These are phyloP conservation scores for Anthoceros angustus DNA, from an alignment of 225 moss, liverwort and hornwort genomes.

Conservation along the genomic window DNA sequence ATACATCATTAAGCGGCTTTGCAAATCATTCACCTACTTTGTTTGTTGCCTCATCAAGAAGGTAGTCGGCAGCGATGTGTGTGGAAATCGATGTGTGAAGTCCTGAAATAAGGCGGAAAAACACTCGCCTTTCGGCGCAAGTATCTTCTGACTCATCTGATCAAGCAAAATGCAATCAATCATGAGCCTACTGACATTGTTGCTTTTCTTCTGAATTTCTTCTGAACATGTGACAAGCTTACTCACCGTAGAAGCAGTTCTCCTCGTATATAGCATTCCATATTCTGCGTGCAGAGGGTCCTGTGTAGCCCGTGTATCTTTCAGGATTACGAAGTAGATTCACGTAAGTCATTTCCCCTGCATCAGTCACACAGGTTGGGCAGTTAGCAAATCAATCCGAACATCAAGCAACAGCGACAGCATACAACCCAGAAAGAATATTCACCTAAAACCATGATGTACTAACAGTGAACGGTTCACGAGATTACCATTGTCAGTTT, in stretches of 20 bases:
- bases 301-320: constrained; percentile 71
- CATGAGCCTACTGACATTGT: no score
- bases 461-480: not conserved
- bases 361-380: not conserved
- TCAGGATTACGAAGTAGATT: constrained; percentile 74
- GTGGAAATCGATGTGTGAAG: constrained; percentile 69
- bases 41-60: constrained; percentile 43
- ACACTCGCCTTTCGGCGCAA: constrained; percentile 61
- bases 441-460: not conserved
- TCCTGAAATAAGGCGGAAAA: constrained; percentile 78
- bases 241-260: constrained; percentile 40
- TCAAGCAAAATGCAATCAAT: not conserved
- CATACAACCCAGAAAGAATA: not conserved
- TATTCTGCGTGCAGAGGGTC: constrained; percentile 60
- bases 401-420: not conserved
- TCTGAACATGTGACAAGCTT: no score
- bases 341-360: constrained; percentile 59
- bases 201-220: no score
- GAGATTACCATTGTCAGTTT: constrained; percentile 31
- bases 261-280: constrained; percentile 88
- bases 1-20: not conserved
- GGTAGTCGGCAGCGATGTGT: constrained; percentile 93
- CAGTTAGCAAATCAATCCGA: no score
- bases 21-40: not conserved
- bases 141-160: constrained; percentile 49